These are phyloP conservation scores for Dothideomycetes sp. DNA, from an alignment of 2,329 filamentous ascomycete species.

Conservation along the genomic window DNA sequence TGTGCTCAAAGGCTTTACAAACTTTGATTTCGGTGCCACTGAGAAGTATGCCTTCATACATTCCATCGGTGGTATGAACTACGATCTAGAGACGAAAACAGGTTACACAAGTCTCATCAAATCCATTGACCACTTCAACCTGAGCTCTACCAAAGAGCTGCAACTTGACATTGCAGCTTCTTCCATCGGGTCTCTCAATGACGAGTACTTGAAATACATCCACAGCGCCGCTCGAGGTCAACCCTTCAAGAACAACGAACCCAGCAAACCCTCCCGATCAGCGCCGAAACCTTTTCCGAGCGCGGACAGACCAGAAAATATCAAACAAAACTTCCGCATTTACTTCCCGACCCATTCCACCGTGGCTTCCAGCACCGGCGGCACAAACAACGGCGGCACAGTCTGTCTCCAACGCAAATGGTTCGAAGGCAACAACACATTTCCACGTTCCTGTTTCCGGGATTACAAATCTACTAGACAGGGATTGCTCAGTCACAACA, in stretches of 20 bases:
- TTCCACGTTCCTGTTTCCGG: slow-evolving; percentile 62
- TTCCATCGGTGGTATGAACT: slow-evolving; percentile 46
- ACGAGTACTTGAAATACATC: slow-evolving; percentile 53
- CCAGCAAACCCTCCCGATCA: background rate
- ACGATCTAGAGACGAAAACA: slow-evolving; percentile 40
- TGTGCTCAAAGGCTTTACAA: slow-evolving; percentile 58
- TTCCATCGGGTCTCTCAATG: slow-evolving; percentile 69
- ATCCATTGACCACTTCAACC: slow-evolving; percentile 55
- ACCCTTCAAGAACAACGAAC: slow-evolving; percentile 16
- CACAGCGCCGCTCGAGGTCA: slow-evolving; percentile 50
- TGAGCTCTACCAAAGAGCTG: slow-evolving; percentile 47
- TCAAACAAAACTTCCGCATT: slow-evolving; percentile 53
- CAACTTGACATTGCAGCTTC: slow-evolving; percentile 71
- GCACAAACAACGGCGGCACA: slow-evolving; percentile 55
- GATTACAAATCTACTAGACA: slow-evolving; percentile 64
- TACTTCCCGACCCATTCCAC: slow-evolving; percentile 74
- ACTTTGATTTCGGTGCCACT: slow-evolving; percentile 76
- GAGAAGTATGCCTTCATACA: slow-evolving; percentile 69
- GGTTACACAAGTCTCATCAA: slow-evolving; percentile 67
- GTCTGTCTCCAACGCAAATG: slow-evolving; percentile 68
- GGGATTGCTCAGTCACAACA: slow-evolving; percentile 81
- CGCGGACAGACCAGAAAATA: too few relatives aligned
- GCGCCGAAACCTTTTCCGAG: slow-evolving; percentile 16
- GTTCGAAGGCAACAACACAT: slow-evolving; percentile 56
- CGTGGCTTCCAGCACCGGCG: slow-evolving; percentile 27